phyloP scores from a whole-genome alignment of 2,329 filamentous ascomycete species.

The Xylaria sp. region DNA sequence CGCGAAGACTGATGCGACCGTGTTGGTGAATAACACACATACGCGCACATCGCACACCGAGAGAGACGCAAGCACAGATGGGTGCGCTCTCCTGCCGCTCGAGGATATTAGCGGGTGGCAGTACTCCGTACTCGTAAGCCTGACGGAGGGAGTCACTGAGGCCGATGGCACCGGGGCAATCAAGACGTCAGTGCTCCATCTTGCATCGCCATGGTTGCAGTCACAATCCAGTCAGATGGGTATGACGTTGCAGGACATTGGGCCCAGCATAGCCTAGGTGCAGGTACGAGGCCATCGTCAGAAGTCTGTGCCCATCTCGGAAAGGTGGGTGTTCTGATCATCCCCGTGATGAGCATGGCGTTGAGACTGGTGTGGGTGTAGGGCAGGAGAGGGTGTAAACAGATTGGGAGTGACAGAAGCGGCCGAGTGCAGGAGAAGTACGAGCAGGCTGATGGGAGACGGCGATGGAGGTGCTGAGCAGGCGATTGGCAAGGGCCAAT shows the following conservation, averaged over 20 bases:
- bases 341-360: slow-evolving; percentile 3
- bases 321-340: slow-evolving; percentile 1
- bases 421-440: slow-evolving; percentile 1
- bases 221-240: slow-evolving; percentile 14
- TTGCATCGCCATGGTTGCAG: slow-evolving; percentile 13
- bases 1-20: neutral
- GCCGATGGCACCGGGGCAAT: neutral
- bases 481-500: neutral
- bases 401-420: neutral
- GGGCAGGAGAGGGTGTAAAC: neutral
- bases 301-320: neutral
- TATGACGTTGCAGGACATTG: slow-evolving; percentile 18
- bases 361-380: neutral
- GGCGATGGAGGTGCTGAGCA: neutral
- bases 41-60: neutral
- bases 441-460: neutral
- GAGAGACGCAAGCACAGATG: neutral
- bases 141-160: neutral
- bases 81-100: neutral
- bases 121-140: neutral
- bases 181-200: slow-evolving; percentile 6
- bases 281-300: slow-evolving; percentile 17
- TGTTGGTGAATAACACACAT: neutral
- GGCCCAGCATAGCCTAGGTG: slow-evolving; percentile 8
- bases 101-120: neutral